phyloP scores from a whole-genome alignment of 75 land plant species.

The Picea sitchensis region DNA sequence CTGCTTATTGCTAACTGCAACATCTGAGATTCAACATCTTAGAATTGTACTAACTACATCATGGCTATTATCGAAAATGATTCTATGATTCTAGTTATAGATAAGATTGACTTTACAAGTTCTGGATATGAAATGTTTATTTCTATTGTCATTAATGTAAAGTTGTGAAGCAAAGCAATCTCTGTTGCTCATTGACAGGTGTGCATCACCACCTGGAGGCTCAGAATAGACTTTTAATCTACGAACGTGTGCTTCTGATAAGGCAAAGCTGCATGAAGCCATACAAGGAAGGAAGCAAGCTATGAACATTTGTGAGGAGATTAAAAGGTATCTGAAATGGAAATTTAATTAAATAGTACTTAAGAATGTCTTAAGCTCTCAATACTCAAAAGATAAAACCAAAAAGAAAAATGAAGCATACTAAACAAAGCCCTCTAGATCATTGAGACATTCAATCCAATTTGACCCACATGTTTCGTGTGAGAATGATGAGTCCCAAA shows the following conservation, averaged over 20 bases:
- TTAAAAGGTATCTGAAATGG: not conserved
- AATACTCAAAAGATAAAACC: not conserved
- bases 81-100: not conserved
- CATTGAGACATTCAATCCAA: not conserved
- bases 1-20: not conserved
- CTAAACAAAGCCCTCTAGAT: not conserved
- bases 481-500: not conserved
- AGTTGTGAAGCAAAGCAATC: not conserved
- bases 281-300: constrained; percentile 3
- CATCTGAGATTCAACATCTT: constrained; percentile 11
- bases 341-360: not conserved
- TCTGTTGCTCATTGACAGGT: not conserved
- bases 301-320: constrained; percentile 1
- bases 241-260: constrained; percentile 2
- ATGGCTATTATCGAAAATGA: not conserved
- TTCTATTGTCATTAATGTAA: not conserved
- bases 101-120: not conserved
- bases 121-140: not conserved
- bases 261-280: not conserved
- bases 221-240: constrained; percentile 6
- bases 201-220: not conserved
- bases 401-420: not conserved
- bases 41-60: not conserved
- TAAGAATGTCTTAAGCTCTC: not conserved
- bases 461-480: not conserved